Base-by-base conservation (phyloP, 2,329 filamentous ascomycete species). In the Fusarium mexicanum region DNA sequence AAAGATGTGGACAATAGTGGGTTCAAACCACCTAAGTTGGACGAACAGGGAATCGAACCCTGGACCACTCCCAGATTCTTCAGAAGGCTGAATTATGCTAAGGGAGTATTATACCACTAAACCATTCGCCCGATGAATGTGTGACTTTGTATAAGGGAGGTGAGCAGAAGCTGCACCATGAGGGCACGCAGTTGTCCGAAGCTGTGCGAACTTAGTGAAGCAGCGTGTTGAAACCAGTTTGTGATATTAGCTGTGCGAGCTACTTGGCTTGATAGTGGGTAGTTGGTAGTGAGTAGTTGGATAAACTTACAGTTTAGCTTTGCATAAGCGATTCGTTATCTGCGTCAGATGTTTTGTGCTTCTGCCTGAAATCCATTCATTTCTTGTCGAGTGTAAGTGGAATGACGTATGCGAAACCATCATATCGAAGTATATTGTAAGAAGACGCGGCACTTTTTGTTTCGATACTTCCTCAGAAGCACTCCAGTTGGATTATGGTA, bases 21-120 rank as follows among this genome's bases (percentile, higher is more conserved):
- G 8, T 13, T 73, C 4, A 24, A 71, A 73, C 65, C 65, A 62
- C 70, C 43, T n/a, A 4, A 20, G 3, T 20, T 73, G 70, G 69
- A 73, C 66, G 70, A 71, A 73, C 66, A 67, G 70, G 51, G 71
- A 73, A 70, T 73, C 61, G 57, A 73, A 67, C 65, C 57, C 65
- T 72, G 69, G 69, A 72, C 69, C 69, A 72, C 69, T 73, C 57
- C 71, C 66, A 73, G 48, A 40, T 17, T 41, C 17, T 50, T 64
- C 59, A 31, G 22, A 60, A 31, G 8, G 8, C 26, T 33, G 64
- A 72, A 64, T 48, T 38, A 37, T 72, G 70, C 70, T 72, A 72
- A 72, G 69, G 69, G 69, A 72, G 69, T 72, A 72, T 72, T 72
- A 72, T 72, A 72, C 70, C 70, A 73, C 70, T 73, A 73, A 73